phyloP scores from a whole-genome alignment of 2,329 filamentous ascomycete genomes.

The Cytospora leucostoma region DNA sequence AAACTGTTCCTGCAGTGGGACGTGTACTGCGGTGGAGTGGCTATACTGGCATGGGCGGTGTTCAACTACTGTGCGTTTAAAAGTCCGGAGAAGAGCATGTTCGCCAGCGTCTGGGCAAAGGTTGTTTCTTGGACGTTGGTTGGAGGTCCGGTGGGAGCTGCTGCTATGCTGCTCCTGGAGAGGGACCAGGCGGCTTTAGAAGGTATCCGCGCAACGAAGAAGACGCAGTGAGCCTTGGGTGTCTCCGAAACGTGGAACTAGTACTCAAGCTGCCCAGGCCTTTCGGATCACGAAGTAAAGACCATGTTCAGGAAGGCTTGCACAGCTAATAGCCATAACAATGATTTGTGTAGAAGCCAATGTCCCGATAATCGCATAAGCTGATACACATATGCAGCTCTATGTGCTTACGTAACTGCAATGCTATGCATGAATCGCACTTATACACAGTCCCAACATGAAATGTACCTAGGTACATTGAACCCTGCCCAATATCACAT shows the following conservation, averaged over 20 bases:
- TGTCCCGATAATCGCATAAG: no score
- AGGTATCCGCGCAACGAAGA: neutral
- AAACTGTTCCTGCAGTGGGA: slow-evolving; percentile 53
- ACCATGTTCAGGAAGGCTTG: no score
- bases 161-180: slow-evolving; percentile 50
- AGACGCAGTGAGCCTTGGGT: neutral
- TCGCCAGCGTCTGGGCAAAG: slow-evolving; percentile 37
- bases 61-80: slow-evolving; percentile 38
- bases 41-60: slow-evolving; percentile 48
- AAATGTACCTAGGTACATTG: no score
- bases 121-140: slow-evolving; percentile 38
- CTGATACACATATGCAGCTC: no score
- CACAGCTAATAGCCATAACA: no score
- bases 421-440: no score
- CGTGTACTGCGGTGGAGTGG: slow-evolving; percentile 44
- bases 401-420: no score
- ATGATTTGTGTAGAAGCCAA: no score
- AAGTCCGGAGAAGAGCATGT: slow-evolving; percentile 27
- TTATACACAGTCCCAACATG: no score
- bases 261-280: neutral
- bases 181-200: slow-evolving; percentile 40
- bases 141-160: slow-evolving; percentile 46
- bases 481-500: neutral
- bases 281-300: neutral
- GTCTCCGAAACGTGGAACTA: neutral